A percentile compares a stretch with the other conserved stretches of the same genome.
Evolutionary conservation across 2,329 filamentous ascomycete species (phyloP).

Genomic region (Hawksworthiomyces lignivorus): DNA sequence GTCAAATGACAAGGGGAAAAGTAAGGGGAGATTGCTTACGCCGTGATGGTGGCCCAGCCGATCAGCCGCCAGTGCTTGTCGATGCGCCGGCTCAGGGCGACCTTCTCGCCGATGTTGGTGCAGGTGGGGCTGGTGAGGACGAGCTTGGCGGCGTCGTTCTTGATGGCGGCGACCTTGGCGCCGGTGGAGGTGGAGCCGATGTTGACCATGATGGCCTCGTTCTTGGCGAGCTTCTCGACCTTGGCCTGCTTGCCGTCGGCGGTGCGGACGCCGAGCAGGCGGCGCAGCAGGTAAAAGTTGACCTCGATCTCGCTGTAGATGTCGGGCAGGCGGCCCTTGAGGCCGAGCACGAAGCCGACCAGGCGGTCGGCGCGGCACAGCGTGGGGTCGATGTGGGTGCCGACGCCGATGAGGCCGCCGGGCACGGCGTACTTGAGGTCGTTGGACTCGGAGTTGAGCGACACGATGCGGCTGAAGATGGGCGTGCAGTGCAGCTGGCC

Average conservation of each 20-base stretch:
- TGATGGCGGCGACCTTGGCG: conserved; percentile 94
- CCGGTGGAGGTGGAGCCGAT: conserved; percentile 96
- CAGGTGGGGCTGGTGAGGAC: conserved; percentile 89
- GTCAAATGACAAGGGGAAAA: not conserved
- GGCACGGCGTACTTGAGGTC: conserved; percentile 97
- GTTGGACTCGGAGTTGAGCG: conserved; percentile 95
- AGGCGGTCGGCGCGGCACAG: conserved; percentile 98
- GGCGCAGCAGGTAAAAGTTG: conserved; percentile 96
- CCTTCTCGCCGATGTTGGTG: conserved; percentile 97
- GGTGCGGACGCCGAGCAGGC: conserved; percentile 92
- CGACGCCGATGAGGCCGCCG: conserved; percentile 95
- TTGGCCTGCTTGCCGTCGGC: conserved; percentile 99
- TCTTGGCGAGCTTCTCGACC: conserved; percentile 96
- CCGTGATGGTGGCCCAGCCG: conserved; percentile 77
- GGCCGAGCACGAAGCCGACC: conserved; percentile 93
- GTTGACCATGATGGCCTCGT: conserved; percentile 99
- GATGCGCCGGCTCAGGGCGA: conserved; percentile 89
- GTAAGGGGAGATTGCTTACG: conserved; percentile 49
- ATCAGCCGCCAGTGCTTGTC: conserved; percentile 99
- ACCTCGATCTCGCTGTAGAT: conserved; percentile 99
- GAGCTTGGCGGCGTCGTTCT: conserved; percentile 94
- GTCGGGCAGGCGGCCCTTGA: conserved; percentile 85
- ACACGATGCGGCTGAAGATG: conserved; percentile 91
- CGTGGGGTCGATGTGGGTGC: conserved; percentile 93
- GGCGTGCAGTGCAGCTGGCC: conserved; percentile 94